Base-by-base conservation (phyloP, 2,329 filamentous ascomycete species). In the Coniella lustricola region DNA sequence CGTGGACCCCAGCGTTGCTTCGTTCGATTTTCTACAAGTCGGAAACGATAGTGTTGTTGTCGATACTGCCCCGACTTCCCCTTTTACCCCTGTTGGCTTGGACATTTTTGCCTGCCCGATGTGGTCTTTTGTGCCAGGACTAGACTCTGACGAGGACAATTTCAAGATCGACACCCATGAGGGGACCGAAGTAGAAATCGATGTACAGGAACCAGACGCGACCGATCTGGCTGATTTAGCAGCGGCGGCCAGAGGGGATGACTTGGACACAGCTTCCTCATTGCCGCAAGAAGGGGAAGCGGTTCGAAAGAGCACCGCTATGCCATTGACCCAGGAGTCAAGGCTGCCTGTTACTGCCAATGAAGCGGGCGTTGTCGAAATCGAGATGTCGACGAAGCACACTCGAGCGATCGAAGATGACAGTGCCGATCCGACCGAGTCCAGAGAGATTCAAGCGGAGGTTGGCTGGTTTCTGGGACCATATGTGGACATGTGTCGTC, bases 1-100 rank as follows among this genome's bases (percentile, higher is more conserved):
- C 18, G 34, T 34, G 47, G 43, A 44, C 47, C 50, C 50, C 47
- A 50, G 47, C 48, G 32, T 42, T 52, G 47, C 18, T 52, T 50
- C 50, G 45, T 36, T 33, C 29, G 31, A 34, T 40, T 21, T 35
- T 33, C 10, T 22, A 17, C 13, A 46, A n/a, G 29, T 34, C 37
- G 16, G 14, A n/a, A 32, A n/a, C 18, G 39, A 22, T 5, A 18
- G 14, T 25, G 35, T 35, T n/a, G 37, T 14, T 4, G 10, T 20
- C 12, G 13, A 18, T 36, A 21, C 35, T 37, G 22, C 38, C 32
- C 32, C 37, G n/a, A 12, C 50, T 3, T n/a, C 33, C 18, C 32
- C 17, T n/a, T 5, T 35, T 9, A 29, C 20, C 37, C 38, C 29
- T 36, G 7, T 33, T 50, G 47, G 44, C 46, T 21, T 22, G 38